Percentiles rank a stretch among this genome's conserved stretches.
phyloP scores from a whole-genome alignment of 108 stramenopile species.

The Aurantiochytrium sp. region DNA sequence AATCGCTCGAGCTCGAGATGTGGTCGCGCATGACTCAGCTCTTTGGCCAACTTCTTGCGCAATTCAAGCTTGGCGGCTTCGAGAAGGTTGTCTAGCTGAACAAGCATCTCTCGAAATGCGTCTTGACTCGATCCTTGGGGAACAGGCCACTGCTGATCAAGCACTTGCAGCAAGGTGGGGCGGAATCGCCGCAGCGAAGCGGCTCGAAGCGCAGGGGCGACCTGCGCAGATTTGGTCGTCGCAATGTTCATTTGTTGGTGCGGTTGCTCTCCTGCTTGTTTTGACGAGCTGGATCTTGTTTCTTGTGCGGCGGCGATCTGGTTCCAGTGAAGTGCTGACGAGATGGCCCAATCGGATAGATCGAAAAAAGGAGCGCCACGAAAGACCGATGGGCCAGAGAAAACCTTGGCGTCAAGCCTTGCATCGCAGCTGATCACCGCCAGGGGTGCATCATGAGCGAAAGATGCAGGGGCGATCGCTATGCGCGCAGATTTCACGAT shows the following conservation, averaged over 20 bases:
- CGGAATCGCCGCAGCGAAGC: background rate
- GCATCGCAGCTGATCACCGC: too few relatives aligned
- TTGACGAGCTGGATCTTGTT: background rate
- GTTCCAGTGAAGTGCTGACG: too few relatives aligned
- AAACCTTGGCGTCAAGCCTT: too few relatives aligned
- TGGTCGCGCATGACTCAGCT: background rate
- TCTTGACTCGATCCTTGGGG: background rate
- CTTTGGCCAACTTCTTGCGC: background rate
- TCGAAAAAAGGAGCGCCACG: too few relatives aligned
- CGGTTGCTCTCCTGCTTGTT: background rate
- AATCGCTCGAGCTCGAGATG: background rate
- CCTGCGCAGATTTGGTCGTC: too few relatives aligned
- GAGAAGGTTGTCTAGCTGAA: background rate
- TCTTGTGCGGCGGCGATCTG: background rate
- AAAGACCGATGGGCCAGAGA: too few relatives aligned
- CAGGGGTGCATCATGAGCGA: too few relatives aligned
- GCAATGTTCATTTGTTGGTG: background rate
- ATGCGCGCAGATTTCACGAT: background rate
- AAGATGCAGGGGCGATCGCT: background rate
- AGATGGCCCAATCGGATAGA: too few relatives aligned
- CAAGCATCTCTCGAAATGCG: background rate
- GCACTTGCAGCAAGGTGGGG: background rate
- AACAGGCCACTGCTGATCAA: background rate
- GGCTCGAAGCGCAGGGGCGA: background rate
- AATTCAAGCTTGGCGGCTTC: background rate